Evolutionary conservation across 2,329 filamentous ascomycete species (phyloP).

Genomic region (Aspergillus brasiliensis): DNA sequence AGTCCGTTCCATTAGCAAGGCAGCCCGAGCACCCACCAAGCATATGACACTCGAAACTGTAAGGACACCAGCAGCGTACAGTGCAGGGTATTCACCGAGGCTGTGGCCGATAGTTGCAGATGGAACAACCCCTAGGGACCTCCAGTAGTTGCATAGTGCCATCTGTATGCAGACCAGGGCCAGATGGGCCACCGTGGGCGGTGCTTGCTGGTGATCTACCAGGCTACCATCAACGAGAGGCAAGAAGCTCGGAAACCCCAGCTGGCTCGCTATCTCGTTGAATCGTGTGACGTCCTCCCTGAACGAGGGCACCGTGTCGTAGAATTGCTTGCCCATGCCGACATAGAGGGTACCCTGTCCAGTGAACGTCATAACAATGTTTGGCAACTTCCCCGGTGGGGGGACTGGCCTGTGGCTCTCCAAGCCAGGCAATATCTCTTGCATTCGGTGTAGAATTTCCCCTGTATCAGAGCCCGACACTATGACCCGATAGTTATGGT

Average conservation of each 20-base stretch:
- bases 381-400: conserved; percentile 20
- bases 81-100: conserved; percentile 35
- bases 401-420: conserved; percentile 17
- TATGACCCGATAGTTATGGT: conserved; percentile 38
- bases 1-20: conserved; percentile 24
- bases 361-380: conserved; percentile 33
- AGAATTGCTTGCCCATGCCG: conserved; percentile 38
- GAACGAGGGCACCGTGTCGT: conserved; percentile 30
- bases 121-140: conserved; percentile 39
- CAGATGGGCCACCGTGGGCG: conserved; percentile 26
- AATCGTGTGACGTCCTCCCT: conserved; percentile 31
- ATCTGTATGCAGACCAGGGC: conserved; percentile 45
- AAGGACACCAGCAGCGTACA: conserved; percentile 29
- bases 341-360: conserved; percentile 40
- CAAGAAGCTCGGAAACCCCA: conserved; percentile 41
- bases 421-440: conserved; percentile 15
- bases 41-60: conserved; percentile 27
- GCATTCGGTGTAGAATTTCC: not conserved
- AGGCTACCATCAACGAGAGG: conserved; percentile 33
- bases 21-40: conserved; percentile 30
- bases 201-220: conserved; percentile 26
- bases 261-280: conserved; percentile 32
- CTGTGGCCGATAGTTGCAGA: conserved; percentile 46
- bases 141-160: conserved; percentile 40
- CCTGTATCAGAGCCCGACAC: conserved; percentile 21